Base-by-base conservation (phyloP, 345 rosid genomes). In the Camelina hispida region DNA sequence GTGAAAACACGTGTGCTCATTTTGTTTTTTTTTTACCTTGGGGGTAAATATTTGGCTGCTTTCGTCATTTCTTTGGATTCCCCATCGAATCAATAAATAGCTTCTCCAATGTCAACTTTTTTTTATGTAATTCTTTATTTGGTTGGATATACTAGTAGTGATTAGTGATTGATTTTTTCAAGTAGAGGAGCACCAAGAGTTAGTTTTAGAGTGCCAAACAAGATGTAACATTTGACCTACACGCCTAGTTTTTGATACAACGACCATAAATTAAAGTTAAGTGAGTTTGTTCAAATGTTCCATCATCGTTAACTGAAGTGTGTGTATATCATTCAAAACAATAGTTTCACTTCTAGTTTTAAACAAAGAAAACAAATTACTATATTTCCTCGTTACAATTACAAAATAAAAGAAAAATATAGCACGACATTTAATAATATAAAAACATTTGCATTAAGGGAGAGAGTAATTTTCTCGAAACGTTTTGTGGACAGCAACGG, bases 51-150 rank as follows among this genome's bases (percentile, higher is more conserved):
- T 62, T 69, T 69, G 79, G 74, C 46, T 63, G 66, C 60, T 77
- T 44, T 10, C 52, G 32, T 76, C 65, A 76, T 34, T 56, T 69
- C 80, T 69, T 76, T 76, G 80, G 80, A 70, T 77, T 70, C 80
- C 71, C 7, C 63, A 8, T 70, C 43, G 11, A 77, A 37, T 63
- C 60, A 34, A 53, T 7, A 32, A 57, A 61, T 37, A n/a, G 15
- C 13, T 46, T 6, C 65, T 6, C 65, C 65, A 73, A 44, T 55
- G 71, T 73, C 65, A 65, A 65, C 65, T 43, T 73, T 56, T 23
- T 23, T 23, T 23, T 25, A 55, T 53, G 34, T 42, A 9, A 17
- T 40, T 72, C 5, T 52, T 53, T 34, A 38, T 2, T 60, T 30
- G 37, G 5, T 60, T 28, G 23, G 4, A 14, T 48, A n/a, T 32